Base-by-base conservation (phyloP, 208 protist species). In the Trypanosoma platydactyli region DNA sequence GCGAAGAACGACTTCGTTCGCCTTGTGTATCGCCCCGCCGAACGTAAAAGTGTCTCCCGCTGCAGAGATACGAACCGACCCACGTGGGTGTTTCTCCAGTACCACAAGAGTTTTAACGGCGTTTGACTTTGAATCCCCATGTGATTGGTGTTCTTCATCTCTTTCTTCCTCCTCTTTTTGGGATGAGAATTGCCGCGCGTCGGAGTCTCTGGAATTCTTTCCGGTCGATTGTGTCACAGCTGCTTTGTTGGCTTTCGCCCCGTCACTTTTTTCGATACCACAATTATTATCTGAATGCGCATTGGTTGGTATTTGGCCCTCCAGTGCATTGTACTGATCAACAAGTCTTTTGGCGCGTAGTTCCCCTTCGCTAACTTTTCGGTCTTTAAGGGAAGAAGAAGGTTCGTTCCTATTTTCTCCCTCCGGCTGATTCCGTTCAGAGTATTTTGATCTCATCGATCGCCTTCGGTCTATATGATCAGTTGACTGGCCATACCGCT, bases 81-180 rank as follows among this genome's bases (percentile, higher is more conserved):
- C 68, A 45, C 1, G 35, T 50, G 25, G 76, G 16, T 45, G 18
- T 54, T 81, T 81, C 70, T 89, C 86, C 7, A 92, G 51, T 12
- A 92, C 57, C 33, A 92, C 83, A 30, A 92, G 49, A 3, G 86
- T 88, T 50, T 78, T 78, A 7, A 89, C 66, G 61, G 74, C 78
- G 64, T 91, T 91, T 22, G 59, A 46, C 50, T 57, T 73, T 51
- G 18, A 11, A 46, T 63, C 46, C 15, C 50, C 9, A 33, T 60
- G 41, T 4, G 58, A n/a, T 25, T 63, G 9, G 3, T 56, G 18
- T 3, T 48, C 44, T 4, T 48, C 6, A 4, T 22, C 18, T 3
- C 13, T 48, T 12, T 12, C 44, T 13, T 44, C 40, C 13, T 44
- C 13, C 40, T 44, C 11, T 44, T 44, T 44, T 13, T 44, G 40